Evolutionary conservation across 257 asterid genomes (phyloP), one percentile per base, ranked within the genome.

Genomic region (Osmanthus fragrans): DNA sequence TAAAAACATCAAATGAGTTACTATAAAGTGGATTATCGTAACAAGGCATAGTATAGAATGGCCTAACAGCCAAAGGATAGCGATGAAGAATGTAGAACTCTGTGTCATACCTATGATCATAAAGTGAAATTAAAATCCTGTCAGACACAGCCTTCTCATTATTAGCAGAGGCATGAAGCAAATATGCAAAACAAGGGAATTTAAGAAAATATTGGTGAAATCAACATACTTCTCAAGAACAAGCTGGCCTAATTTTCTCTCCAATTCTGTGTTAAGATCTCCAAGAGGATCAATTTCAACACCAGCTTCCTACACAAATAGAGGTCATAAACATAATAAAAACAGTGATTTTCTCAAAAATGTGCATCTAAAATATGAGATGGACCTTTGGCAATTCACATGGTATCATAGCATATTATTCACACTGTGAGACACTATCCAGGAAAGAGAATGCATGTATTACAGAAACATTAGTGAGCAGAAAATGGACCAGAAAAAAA

Each of bases 61-160:
- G 99, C 18, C 98, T 90, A 79, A 91, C 91, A 71, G 93, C 96
- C 72, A 82, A 79, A 74, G 98, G 99, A 76, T 93, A 95, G 36
- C 95, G 95, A 70, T 95, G 96, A 82, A 93, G 98, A 64, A 95
- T 93, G 89, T 91, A 95, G 93, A 93, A 95, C 81, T 95, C 99
- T 25, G 99, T 95, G 76, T 81, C 92, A 76, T 91, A 93, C 87
- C 98, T 95, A 81, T 72, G 82, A 58, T 70, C 21, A 76, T 49
- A 71, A 75, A 32, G 68, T 54, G 37, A 9, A 69, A 77, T 42
- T 18, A 69, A 80, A 18, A 8, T 47, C 32, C 37, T 63, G 76
- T 21, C 64, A 39, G 19, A 27, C 69, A 27, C 3, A 11, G 51
- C 51, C 51, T 63, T 63, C 36, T 12, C 18, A 63, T 27, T 11